Evolutionary conservation across 306 rosid species (phyloP).

Genomic region (Dryas octopetala): DNA sequence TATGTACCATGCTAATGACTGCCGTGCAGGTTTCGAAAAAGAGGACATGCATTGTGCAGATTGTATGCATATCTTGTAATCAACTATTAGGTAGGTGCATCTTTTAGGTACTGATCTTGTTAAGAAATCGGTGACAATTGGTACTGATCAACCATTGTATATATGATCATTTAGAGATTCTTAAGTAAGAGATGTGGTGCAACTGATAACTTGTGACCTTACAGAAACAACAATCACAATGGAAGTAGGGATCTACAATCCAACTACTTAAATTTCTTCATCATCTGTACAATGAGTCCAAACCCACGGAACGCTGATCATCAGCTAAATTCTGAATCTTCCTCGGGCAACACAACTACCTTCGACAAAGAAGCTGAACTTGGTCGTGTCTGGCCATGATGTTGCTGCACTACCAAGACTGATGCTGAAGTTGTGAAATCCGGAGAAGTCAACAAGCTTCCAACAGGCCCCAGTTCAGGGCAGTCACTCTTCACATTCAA

Average conservation of each 20-base stretch:
- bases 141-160: not conserved
- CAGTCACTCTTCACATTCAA: constrained; percentile 40
- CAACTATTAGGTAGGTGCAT: not conserved
- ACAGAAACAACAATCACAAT: not conserved
- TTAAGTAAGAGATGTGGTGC: not conserved
- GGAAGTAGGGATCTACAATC: not conserved
- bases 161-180: too few species aligned
- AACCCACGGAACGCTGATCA: not conserved
- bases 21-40: too few species aligned
- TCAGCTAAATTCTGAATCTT: constrained; percentile 13
- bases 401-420: constrained; percentile 59
- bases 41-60: too few species aligned
- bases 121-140: too few species aligned
- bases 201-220: not conserved
- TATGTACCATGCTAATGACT: too few species aligned
- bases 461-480: constrained; percentile 56
- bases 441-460: constrained; percentile 42
- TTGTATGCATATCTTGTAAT: too few species aligned
- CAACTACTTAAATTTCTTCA: not conserved
- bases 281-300: not conserved
- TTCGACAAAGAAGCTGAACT: constrained; percentile 7
- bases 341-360: constrained; percentile 22
- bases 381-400: constrained; percentile 12
- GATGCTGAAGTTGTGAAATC: constrained; percentile 48
- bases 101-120: not conserved